These are phyloP conservation scores for Brassica balearica DNA, from an alignment of 441 rosid species.

Conservation along the genomic window DNA sequence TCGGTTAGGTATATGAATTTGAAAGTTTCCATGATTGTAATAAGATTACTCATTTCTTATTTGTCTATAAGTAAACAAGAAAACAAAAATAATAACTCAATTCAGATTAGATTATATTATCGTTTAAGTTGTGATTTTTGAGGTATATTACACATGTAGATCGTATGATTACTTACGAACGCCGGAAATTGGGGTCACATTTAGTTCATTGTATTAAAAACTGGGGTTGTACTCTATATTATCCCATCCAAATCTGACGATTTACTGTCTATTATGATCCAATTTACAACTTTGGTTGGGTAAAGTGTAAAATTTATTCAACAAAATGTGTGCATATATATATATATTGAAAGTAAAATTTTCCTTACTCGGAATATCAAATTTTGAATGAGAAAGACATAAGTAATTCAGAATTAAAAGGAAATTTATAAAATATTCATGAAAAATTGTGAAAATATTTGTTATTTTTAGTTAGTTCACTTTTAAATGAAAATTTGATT, in stretches of 20 bases:
- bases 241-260: background rate
- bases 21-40: conserved; percentile 10
- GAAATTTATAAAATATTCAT: background rate
- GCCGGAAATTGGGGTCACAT: conserved; percentile 9
- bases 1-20: background rate
- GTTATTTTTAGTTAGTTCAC: background rate
- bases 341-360: background rate
- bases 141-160: background rate
- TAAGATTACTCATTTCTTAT: background rate
- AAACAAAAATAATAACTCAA: background rate
- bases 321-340: background rate
- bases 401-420: background rate
- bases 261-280: background rate
- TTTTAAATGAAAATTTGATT: background rate
- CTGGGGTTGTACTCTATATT: background rate
- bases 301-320: background rate
- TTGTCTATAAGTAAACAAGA: background rate
- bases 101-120: background rate
- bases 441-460: background rate
- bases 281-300: background rate
- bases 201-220: background rate
- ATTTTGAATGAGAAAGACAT: background rate
- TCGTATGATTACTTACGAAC: background rate
- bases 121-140: background rate
- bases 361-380: background rate